Evolutionary conservation across 495 filamentous ascomycete genomes (phyloP), one percentile per base, ranked within the genome.

Genomic region (Penicillium odoratum): DNA sequence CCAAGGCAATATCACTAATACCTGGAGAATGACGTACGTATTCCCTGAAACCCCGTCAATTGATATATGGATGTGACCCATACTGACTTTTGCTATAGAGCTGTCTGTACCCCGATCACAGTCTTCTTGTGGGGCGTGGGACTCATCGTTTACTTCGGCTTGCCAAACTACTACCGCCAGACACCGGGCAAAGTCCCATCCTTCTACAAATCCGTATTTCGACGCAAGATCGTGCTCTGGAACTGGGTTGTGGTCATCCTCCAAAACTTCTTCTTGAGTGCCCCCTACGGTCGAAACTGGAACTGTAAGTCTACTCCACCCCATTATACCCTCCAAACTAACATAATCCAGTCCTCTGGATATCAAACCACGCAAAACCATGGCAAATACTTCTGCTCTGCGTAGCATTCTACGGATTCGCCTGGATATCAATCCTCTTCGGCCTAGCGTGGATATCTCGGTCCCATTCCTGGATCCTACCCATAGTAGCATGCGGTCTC

Each of bases 131-230:
- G 78, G 78, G 55, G 52, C 7, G 60, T 80, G 10, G 78, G 76
- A 7, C 46, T 77, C 13, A 48, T 80, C 8, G 55, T 80, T 9
- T 77, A 70, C 53, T 74, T 78, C 36, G 78, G 78, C 9, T 61
- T 80, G 36, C 78, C 78, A 26, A 78, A 78, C 44, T 80, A 79
- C 56, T 80, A 80, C 56, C 77, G 82, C 48, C 86, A 88, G 60
- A 71, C 78, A 1, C 88, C 88, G 0, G 88, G 87, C 51, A 81
- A 81, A 38, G 82, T 91, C 0, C 88, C 88, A 0, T 79, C 77
- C 1, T 80, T 80, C 66, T 80, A 80, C 56, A 68, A 72, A 55
- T 77, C 77, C 1, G 72, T 80, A 10, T 76, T 74, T 47, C 60
- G 76, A 3, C 73, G 76, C 48, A 80, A 80, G 61, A 80, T 79